Percentiles rank a stretch among this genome's conserved stretches.
These are phyloP conservation scores for Dalbergia cultrata DNA, from an alignment of 306 rosid genomes.

Conservation along the genomic window DNA sequence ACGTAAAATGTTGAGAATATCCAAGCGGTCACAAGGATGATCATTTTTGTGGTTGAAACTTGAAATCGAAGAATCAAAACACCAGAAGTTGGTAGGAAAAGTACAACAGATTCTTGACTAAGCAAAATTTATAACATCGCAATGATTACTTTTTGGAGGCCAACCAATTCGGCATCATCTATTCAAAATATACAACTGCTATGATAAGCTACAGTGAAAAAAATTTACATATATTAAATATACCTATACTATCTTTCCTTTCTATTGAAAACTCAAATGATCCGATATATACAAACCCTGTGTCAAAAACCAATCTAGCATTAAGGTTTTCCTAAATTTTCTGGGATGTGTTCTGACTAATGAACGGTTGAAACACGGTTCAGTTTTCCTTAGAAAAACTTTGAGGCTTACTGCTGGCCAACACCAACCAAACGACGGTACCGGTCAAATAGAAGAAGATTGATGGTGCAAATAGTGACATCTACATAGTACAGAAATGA, in stretches of 20 bases:
- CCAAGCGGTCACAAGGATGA: neutral
- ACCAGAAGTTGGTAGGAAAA: constrained; percentile 34
- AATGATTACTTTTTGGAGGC: constrained; percentile 43
- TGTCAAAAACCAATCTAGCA: constrained; percentile 45
- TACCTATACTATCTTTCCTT: constrained; percentile 48
- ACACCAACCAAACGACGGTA: constrained; percentile 77
- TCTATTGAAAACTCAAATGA: constrained; percentile 37
- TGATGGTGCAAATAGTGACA: constrained; percentile 88
- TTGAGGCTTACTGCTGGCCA: constrained; percentile 97
- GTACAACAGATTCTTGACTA: constrained; percentile 47
- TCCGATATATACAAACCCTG: constrained; percentile 43
- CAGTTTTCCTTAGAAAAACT: constrained; percentile 68
- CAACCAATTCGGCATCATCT: constrained; percentile 37
- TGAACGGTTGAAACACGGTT: constrained; percentile 42
- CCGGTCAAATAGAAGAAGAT: constrained; percentile 97
- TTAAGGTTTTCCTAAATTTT: constrained; percentile 35
- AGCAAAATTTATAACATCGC: constrained; percentile 32
- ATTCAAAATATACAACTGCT: constrained; percentile 41
- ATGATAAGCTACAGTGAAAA: constrained; percentile 10
- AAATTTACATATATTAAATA: neutral
- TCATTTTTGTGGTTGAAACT: constrained; percentile 34
- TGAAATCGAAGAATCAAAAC: constrained; percentile 15
- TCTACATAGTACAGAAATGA: constrained; percentile 57
- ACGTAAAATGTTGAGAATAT: constrained; percentile 5
- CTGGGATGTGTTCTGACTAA: constrained; percentile 47